Evolutionary conservation across 495 filamentous ascomycete species (phyloP), one percentile per base, ranked within the genome.

Genomic region (Penicillium cinerascens): DNA sequence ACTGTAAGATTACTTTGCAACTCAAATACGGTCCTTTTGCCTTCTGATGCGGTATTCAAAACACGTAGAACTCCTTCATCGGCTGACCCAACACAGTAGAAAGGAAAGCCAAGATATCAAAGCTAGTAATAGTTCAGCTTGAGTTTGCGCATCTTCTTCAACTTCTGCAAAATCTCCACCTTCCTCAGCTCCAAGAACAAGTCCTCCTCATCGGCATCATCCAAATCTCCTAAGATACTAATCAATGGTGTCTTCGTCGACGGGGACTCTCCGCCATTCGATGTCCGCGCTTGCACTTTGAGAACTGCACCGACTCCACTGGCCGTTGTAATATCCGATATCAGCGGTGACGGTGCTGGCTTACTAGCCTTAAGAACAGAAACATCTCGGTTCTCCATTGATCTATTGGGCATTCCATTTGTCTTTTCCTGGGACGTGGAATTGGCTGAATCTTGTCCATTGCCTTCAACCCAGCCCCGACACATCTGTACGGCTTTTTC

Each of bases 401-500:
- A 36, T 4, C 4, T 11, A 18, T 16, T 17, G 1, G 37, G 26
- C 3, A 2, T 36, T 33, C 33, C 33, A 9, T 36, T 44, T 13
- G 23, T 11, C 7, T 3, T 25, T 23, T 23, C 5, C 20, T 56
- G 2, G 7, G n/a, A n/a, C n/a, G 18, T 51, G 9, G 6, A 42
- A 5, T 36, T 25, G 25, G 37, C 11, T 7, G n/a, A 1, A 6
- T 60, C 22, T 6, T 40, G 11, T 2, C 13, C 35, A 1, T 50
- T 50, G 5, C 49, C 38, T 15, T 42, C 39, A 43, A 69, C 71
- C 92, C 92, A 97, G 18, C 91, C 92, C 50, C 77, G 79, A 60
- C 86, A 86, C 87, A 95, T 96, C 47, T 86, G 76, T 1, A 96
- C 92, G 0, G 91, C 92, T 55, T 87, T 84, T 47, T 85, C 79